Conservation (phyloP, 805 yeast species). For the Candida wancherniae region DNA sequence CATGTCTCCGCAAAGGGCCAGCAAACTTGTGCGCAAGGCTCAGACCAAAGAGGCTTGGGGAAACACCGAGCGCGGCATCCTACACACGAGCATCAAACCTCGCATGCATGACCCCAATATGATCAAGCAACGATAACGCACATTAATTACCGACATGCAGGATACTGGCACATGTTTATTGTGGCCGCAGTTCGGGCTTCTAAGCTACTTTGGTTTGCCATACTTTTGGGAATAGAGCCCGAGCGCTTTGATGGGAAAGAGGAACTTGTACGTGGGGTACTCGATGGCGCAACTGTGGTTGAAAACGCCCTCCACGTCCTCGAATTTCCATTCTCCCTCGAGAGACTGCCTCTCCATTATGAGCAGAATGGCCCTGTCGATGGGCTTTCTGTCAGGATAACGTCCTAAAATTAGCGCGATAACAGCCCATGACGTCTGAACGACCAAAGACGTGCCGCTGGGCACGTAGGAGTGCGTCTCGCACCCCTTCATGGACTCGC, state of each 20-base stretch:
- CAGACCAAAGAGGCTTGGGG: too few species aligned
- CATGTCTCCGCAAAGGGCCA: too few species aligned
- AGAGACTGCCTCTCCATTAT: slow-evolving; percentile 61
- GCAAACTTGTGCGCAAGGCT: too few species aligned
- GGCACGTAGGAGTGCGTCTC: slow-evolving; percentile 76
- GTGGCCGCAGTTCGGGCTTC: too few species aligned
- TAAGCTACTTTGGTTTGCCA: too few species aligned
- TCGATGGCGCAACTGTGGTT: slow-evolving; percentile 90
- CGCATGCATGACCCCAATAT: too few species aligned
- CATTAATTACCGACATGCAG: too few species aligned
- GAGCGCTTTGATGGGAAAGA: slow-evolving; percentile 89
- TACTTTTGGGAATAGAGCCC: slow-evolving; percentile 54
- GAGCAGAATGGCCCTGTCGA: slow-evolving; percentile 58
- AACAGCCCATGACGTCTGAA: slow-evolving; percentile 91
- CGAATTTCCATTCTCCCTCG: slow-evolving; percentile 83
- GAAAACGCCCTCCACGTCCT: slow-evolving; percentile 91
- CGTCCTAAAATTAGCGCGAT: slow-evolving; percentile 76
- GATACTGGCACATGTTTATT: too few species aligned
- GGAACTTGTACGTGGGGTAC: slow-evolving; percentile 86
- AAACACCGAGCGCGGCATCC: too few species aligned
- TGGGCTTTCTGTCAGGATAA: slow-evolving; percentile 65
- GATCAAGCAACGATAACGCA: too few species aligned
- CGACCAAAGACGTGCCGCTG: slow-evolving; percentile 59
- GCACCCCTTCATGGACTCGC: slow-evolving; percentile 87
- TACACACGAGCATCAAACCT: too few species aligned